A percentile compares a stretch with the other conserved stretches of the same genome.
These are phyloP conservation scores for Calonectria fujianensis DNA, from an alignment of 2,329 filamentous ascomycete species.

Conservation along the genomic window DNA sequence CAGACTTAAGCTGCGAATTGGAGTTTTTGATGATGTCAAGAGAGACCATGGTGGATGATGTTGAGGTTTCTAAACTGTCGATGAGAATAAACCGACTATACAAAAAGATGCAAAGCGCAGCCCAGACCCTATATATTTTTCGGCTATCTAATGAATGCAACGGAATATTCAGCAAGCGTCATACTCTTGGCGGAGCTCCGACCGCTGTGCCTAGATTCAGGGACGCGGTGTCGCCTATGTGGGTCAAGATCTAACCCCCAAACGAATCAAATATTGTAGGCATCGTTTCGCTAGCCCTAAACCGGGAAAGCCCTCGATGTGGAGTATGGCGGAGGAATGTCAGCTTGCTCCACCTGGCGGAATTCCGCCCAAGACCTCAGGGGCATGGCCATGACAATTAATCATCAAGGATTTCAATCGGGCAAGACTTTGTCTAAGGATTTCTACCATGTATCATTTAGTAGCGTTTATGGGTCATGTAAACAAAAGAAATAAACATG, in stretches of 20 bases:
- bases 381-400: neutral
- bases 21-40: constrained; percentile 58
- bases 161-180: neutral
- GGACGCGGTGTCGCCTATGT: neutral
- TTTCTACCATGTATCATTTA: neutral
- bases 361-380: constrained; percentile 12
- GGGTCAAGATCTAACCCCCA: neutral
- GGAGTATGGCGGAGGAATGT: no score
- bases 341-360: constrained; percentile 12
- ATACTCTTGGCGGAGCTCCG: neutral
- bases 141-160: no score
- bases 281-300: neutral
- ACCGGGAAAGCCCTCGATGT: neutral
- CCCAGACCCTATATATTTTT: neutral
- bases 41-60: constrained; percentile 53
- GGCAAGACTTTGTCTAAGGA: neutral
- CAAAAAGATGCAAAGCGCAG: neutral
- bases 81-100: no score
- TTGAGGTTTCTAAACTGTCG: neutral
- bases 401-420: neutral
- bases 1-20: constrained; percentile 62
- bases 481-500: no score
- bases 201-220: neutral
- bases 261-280: neutral
- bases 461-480: neutral